phyloP scores from a whole-genome alignment of 1,284 basidiomycete genomes.

The Inonotus hispidus region DNA sequence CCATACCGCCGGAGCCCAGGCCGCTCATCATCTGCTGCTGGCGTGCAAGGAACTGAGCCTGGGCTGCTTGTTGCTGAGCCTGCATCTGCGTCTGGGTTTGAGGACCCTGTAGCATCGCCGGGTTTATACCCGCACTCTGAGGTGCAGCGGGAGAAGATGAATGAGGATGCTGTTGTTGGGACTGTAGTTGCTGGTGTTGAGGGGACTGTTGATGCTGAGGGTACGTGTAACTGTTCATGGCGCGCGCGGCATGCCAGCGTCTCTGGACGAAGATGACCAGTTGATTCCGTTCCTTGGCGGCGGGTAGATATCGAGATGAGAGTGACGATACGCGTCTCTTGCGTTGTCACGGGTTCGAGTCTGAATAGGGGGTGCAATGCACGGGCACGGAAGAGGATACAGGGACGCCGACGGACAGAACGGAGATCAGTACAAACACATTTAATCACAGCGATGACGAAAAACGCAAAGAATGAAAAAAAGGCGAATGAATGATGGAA shows the following conservation, averaged over 20 bases:
- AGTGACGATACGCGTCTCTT: neutral
- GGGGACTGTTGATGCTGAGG: slow-evolving; percentile 6
- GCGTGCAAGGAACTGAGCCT: slow-evolving; percentile 13
- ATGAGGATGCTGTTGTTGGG: slow-evolving; percentile 18
- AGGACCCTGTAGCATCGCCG: slow-evolving; percentile 17
- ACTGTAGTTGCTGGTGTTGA: neutral
- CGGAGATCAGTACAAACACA: neutral
- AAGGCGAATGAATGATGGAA: neutral
- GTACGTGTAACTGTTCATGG: slow-evolving; percentile 15
- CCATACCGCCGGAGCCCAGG: neutral
- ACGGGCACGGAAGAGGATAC: neutral
- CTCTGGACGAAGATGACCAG: neutral
- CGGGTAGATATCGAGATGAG: neutral
- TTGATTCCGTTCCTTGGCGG: neutral
- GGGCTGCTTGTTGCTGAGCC: slow-evolving; percentile 19
- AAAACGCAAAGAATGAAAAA: neutral
- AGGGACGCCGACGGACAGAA: neutral
- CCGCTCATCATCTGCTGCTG: slow-evolving; percentile 13
- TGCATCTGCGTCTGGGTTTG: slow-evolving; percentile 5
- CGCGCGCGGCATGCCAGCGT: slow-evolving; percentile 3
- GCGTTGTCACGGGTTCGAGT: neutral
- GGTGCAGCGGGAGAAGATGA: neutral
- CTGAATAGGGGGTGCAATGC: neutral
- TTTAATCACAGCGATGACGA: neutral
- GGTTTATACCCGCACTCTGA: slow-evolving; percentile 10